Evolutionary conservation across 2,329 filamentous ascomycete species (phyloP).

Genomic region (Akanthomyces uredinophilus): DNA sequence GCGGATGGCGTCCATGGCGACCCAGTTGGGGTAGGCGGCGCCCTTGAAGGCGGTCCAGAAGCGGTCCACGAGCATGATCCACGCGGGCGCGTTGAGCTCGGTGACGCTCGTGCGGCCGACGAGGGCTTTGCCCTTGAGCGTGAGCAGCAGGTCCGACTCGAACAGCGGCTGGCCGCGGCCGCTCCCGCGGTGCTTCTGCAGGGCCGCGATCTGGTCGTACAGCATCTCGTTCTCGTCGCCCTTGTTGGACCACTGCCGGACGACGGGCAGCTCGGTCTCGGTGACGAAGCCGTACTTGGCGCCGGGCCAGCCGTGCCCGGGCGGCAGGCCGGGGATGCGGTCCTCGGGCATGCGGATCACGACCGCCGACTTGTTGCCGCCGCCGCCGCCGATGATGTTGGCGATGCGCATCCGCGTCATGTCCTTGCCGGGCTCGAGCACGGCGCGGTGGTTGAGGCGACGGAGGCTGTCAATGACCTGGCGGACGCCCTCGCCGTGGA

Average conservation of each 20-base stretch:
- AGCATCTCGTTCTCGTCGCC: slow-evolving; percentile 14
- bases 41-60: slow-evolving; percentile 23
- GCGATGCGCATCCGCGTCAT: slow-evolving; percentile 23
- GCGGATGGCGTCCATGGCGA: slow-evolving; percentile 26
- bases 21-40: slow-evolving; percentile 29
- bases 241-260: slow-evolving; percentile 22
- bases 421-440: slow-evolving; percentile 21
- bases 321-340: slow-evolving; percentile 18
- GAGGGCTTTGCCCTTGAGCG: slow-evolving; percentile 15
- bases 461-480: slow-evolving; percentile 21
- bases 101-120: slow-evolving; percentile 14
- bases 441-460: slow-evolving; percentile 20
- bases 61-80: slow-evolving; percentile 20
- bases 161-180: slow-evolving; percentile 18
- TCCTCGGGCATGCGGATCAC: slow-evolving; percentile 24
- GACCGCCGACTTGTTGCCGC: slow-evolving; percentile 21
- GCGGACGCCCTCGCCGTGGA: slow-evolving; percentile 3
- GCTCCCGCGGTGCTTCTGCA: slow-evolving; percentile 4
- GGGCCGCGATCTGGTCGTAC: slow-evolving; percentile 19
- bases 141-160: slow-evolving; percentile 25
- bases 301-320: slow-evolving; percentile 21
- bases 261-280: slow-evolving; percentile 22
- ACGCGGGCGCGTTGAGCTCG: slow-evolving; percentile 17
- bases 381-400: slow-evolving; percentile 22
- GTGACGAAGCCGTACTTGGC: slow-evolving; percentile 25